Conservation (phyloP, 2,329 filamentous ascomycete species). For the Cladophialophora bantiana region DNA sequence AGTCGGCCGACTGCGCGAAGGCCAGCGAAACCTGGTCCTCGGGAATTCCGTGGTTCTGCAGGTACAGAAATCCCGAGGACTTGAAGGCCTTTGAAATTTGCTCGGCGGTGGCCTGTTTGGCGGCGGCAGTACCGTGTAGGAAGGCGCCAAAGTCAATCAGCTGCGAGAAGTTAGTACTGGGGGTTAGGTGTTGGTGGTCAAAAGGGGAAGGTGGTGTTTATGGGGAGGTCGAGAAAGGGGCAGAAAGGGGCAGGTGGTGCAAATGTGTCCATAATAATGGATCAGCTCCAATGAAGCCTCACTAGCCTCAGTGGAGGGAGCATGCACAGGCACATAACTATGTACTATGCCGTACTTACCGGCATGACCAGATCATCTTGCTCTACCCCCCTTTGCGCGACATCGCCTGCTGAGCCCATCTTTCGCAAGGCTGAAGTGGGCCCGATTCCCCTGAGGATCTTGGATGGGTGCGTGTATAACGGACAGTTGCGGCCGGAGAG, state of each 20-base stretch:
- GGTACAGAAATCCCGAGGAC: constrained; percentile 86
- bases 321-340: neutral
- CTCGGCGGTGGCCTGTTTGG: constrained; percentile 70
- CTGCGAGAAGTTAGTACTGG: constrained; percentile 50
- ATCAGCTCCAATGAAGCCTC: constrained; percentile 1
- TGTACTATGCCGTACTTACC: constrained; percentile 40
- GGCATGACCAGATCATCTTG: constrained; percentile 55
- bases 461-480: neutral
- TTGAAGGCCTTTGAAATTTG: constrained; percentile 82
- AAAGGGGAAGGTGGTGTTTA: constrained; percentile 17
- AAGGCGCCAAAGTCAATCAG: constrained; percentile 81
- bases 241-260: constrained; percentile 10
- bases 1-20: constrained; percentile 72
- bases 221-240: neutral
- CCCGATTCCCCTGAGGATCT: neutral
- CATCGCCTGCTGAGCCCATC: constrained; percentile 34
- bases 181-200: neutral
- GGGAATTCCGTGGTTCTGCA: constrained; percentile 78
- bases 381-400: constrained; percentile 45
- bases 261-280: neutral
- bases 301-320: neutral
- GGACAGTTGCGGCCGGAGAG: neutral
- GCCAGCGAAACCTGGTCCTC: constrained; percentile 64
- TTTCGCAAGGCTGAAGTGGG: constrained; percentile 37
- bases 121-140: constrained; percentile 65